Evolutionary conservation across 371 early-diverging fungal genomes (phyloP), one percentile per base, ranked within the genome.

Genomic region (Apophysomyces sp.): DNA sequence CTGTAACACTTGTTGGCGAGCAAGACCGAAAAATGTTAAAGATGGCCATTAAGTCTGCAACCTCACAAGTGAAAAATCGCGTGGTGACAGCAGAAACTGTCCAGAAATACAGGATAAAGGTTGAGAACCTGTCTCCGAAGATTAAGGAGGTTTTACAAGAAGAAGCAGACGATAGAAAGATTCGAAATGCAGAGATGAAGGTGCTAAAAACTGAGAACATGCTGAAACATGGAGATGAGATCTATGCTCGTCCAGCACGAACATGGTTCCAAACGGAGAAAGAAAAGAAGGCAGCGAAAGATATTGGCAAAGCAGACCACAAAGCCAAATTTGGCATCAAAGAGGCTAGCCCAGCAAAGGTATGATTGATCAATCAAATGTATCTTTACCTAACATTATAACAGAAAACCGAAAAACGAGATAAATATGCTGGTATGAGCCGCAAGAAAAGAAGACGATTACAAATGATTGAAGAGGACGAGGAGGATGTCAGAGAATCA

Each of bases 1-100:
- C 97, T 12, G 92, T 98, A 12, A 92, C 93, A 4, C 76, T 98
- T 39, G 92, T 96, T 1, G 94, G 94, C 62, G 98, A 99, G 75
- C 67, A 83, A 11, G 98, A 97, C 67, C 90, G 99, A 51, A 90
- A 91, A 65, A 81, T 99, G 69, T 77, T 99, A n/a, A 96, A 96
- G 66, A 74, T 92, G 82, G 95, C 95, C 1, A 85, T 99, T 61
- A 96, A 95, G 74, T 89, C 93, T 60, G 83, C 94, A 8, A 72
- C 71, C 36, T 61, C 74, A 12, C 84, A 84, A 58, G 90, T 97
- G 41, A 94, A 94, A 76, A 89, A 96, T 63, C 91, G 99, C 27
- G 87, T 93, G 26, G 86, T 98, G 21, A 90, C 94, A 4, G 63
- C 86, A 16, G 86, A 88, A 40, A 82, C 91, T 5, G 81, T 97